Percentiles rank a stretch among this genome's conserved stretches.
Conservation (phyloP, 371 early-diverging fungal genomes). For the Circinella umbellata region DNA sequence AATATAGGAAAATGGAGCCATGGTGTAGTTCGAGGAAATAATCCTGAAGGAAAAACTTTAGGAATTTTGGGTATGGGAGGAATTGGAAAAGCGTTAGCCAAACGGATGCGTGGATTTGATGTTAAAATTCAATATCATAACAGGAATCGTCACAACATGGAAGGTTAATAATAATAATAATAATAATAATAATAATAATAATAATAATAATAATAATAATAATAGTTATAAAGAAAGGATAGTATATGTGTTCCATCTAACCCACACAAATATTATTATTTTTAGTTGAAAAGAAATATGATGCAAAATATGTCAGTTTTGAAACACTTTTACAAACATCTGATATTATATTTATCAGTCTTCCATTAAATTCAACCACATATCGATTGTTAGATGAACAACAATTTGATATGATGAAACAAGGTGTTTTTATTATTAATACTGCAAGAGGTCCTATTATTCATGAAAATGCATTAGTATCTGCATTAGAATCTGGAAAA, state of each 20-base stretch:
- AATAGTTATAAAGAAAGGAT: no score
- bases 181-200: no score
- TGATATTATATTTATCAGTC: conserved; percentile 64
- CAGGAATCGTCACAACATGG: conserved; percentile 42
- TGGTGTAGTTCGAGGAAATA: conserved; percentile 53
- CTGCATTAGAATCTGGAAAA: conserved; percentile 59
- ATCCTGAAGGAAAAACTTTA: conserved; percentile 55
- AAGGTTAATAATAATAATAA: conserved; percentile 22
- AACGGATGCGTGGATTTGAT: conserved; percentile 58
- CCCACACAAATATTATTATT: no score
- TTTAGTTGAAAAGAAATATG: conserved; percentile 40
- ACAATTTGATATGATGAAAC: conserved; percentile 58
- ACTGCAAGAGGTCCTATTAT: conserved; percentile 68
- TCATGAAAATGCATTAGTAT: conserved; percentile 55
- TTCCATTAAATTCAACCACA: conserved; percentile 57
- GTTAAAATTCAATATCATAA: conserved; percentile 62
- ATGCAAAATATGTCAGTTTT: conserved; percentile 50
- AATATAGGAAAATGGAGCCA: conserved; percentile 43
- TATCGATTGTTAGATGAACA: conserved; percentile 49
- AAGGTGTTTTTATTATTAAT: conserved; percentile 60
- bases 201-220: no score
- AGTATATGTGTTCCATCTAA: no score
- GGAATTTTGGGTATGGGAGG: conserved; percentile 70
- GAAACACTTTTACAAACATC: conserved; percentile 53
- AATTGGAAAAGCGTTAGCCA: conserved; percentile 62